Percentiles rank a stretch among this genome's conserved stretches.
These are phyloP conservation scores for Ramaria sp. DNA, from an alignment of 768 basidiomycete species.

Conservation along the genomic window DNA sequence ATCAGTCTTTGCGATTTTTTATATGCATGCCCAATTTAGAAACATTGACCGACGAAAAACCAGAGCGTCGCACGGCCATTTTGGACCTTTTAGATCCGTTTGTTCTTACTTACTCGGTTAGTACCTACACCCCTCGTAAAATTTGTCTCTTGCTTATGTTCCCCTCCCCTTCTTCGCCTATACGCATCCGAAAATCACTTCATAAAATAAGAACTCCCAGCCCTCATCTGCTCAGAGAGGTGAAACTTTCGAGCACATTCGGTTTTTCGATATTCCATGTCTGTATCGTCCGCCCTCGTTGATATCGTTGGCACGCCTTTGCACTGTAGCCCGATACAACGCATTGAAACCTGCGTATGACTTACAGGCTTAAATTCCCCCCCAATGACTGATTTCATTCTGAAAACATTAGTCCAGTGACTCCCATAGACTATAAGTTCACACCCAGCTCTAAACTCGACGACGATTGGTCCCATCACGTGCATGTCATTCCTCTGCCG, in stretches of 20 bases:
- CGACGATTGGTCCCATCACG: too few relatives aligned
- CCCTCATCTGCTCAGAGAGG: background rate
- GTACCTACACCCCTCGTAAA: background rate
- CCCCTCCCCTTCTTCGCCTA: background rate
- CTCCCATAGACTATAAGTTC: too few relatives aligned
- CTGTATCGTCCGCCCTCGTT: background rate
- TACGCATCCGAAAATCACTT: too few relatives aligned
- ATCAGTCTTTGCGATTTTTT: too few relatives aligned
- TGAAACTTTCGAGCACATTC: background rate
- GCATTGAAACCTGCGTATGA: too few relatives aligned
- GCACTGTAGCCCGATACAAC: too few relatives aligned
- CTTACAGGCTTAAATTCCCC: too few relatives aligned
- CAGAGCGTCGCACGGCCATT: background rate
- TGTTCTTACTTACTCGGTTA: background rate
- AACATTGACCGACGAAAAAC: background rate
- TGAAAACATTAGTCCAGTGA: too few relatives aligned
- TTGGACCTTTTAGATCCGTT: conserved; percentile 2
- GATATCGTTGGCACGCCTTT: background rate
- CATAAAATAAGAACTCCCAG: background rate
- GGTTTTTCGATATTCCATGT: background rate
- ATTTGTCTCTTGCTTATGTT: too few relatives aligned
- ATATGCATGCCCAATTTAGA: background rate
- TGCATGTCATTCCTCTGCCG: too few relatives aligned
- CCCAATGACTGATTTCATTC: too few relatives aligned
- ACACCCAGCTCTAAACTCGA: too few relatives aligned